Evolutionary conservation across 768 basidiomycete species (phyloP), one percentile per base, ranked within the genome.

Genomic region (Tulasnella calospora): DNA sequence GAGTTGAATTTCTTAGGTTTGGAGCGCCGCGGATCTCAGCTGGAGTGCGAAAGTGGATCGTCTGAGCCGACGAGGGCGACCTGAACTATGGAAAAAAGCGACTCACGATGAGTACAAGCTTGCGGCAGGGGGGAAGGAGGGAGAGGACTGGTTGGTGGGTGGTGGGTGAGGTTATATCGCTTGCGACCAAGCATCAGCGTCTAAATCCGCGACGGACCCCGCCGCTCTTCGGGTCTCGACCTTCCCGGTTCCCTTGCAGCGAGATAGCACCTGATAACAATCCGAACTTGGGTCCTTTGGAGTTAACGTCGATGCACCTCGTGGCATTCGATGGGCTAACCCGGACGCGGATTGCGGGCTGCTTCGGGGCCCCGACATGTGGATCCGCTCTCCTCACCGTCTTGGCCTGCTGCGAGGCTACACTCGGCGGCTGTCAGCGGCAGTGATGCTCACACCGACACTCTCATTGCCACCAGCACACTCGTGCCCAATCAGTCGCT

Each of bases 221-320:
- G 15, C 46, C 46, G 51, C 51, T 51, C 51, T 51, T 67, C 61
- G 61, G 61, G 61, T 67, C 61, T 67, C 61, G 61, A 67, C 61
- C 27, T 67, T 27, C 61, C 61, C 61, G 61, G 61, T 35, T 0
- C 30, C 33, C 33, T 12, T 17, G 17, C 61, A 23, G 27, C 30
- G 33, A 57, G 55, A 67, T 67, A 67, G 61, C 61, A 67, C 30
- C 61, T 67, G 61, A 67, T 67, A 67, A 67, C 61, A 35, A 12
- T 1, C 8, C 15, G 33, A 17, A 67, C 23, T 5, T 17, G 3
- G 12, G 15, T 13, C 13, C 15, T 2, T 9, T 13, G 7, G 30
- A 30, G 33, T 30, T 67, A 67, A 67, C 1, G 3, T 46, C 61
- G 9, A 55, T 19, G n/a, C 61, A 12, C 30, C 61, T 67, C 61